These are phyloP conservation scores for Sporisorium sorghi DNA, from an alignment of 1,284 basidiomycete species.

Conservation along the genomic window DNA sequence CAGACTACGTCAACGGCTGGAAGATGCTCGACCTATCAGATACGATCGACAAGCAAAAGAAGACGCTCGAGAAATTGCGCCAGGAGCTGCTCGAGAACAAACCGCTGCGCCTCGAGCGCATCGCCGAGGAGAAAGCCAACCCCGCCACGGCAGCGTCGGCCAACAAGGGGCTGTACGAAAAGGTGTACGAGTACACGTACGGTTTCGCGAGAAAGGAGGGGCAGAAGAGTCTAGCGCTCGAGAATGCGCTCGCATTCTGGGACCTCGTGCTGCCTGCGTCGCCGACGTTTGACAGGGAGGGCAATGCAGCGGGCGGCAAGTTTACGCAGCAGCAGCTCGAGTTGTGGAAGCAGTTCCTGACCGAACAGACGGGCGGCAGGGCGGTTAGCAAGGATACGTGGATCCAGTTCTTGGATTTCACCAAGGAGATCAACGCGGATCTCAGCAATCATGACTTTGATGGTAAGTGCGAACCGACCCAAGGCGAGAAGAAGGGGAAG, in stretches of 20 bases:
- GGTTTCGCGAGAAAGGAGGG: slow-evolving; percentile 84
- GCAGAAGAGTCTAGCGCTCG: slow-evolving; percentile 74
- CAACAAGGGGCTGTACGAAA: slow-evolving; percentile 74
- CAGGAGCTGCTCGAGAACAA: slow-evolving; percentile 55
- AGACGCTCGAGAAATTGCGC: slow-evolving; percentile 45
- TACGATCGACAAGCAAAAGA: slow-evolving; percentile 56
- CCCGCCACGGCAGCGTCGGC: slow-evolving; percentile 32
- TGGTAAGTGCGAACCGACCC: slow-evolving; percentile 73
- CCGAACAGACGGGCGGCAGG: slow-evolving; percentile 76
- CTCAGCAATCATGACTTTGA: slow-evolving; percentile 87
- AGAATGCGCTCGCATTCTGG: slow-evolving; percentile 87
- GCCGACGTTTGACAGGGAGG: slow-evolving; percentile 73
- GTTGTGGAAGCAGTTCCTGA: slow-evolving; percentile 87
- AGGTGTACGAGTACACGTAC: slow-evolving; percentile 90
- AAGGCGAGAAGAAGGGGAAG: no score
- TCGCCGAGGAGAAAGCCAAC: slow-evolving; percentile 46
- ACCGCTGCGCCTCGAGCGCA: slow-evolving; percentile 41
- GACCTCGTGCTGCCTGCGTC: slow-evolving; percentile 82
- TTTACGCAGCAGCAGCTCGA: slow-evolving; percentile 79
- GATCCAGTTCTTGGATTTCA: slow-evolving; percentile 82
- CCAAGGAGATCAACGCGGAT: slow-evolving; percentile 81
- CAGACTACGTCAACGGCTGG: slow-evolving; percentile 64
- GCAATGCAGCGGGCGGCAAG: slow-evolving; percentile 71
- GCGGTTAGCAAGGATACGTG: slow-evolving; percentile 95
- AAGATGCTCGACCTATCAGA: slow-evolving; percentile 54